Evolutionary conservation across 768 basidiomycete species (phyloP).

Genomic region (Phylloporus rhodoxanthus): DNA sequence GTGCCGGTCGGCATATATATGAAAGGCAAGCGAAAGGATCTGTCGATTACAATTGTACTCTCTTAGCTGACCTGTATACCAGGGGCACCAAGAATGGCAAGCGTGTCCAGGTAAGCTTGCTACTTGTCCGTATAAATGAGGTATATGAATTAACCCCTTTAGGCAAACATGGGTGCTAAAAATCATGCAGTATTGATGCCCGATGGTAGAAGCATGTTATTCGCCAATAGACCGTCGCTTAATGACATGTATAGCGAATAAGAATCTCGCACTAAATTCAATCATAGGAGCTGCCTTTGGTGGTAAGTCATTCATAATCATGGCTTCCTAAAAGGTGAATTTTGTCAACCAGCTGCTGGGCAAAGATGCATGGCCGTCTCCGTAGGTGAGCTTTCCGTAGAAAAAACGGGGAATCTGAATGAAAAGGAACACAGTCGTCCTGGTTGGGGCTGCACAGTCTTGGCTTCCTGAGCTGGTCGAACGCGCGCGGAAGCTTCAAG

Average conservation of each 20-base stretch:
- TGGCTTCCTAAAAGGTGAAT: constrained; percentile 17
- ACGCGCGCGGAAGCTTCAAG: constrained; percentile 70
- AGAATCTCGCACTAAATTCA: constrained; percentile 86
- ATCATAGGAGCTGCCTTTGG: constrained; percentile 93
- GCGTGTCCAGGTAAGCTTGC: constrained; percentile 62
- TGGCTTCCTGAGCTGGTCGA: constrained; percentile 88
- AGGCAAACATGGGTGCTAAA: constrained; percentile 91
- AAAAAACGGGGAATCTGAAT: not conserved
- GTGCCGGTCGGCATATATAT: constrained; percentile 91
- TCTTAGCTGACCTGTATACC: constrained; percentile 7
- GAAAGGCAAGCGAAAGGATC: constrained; percentile 47
- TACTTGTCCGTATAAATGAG: not conserved
- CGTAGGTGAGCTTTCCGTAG: constrained; percentile 51
- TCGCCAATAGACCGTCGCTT: not conserved
- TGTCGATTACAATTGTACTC: not conserved
- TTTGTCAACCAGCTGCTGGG: constrained; percentile 64
- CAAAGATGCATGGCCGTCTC: constrained; percentile 97
- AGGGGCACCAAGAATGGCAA: constrained; percentile 86
- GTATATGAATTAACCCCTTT: constrained; percentile 1
- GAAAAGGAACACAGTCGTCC: constrained; percentile 42
- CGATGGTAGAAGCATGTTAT: constrained; percentile 54
- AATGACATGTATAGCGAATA: constrained; percentile 57
- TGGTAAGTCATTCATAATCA: constrained; percentile 38
- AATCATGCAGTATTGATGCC: constrained; percentile 93
- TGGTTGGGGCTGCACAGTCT: constrained; percentile 71